Evolutionary conservation across 768 basidiomycete species (phyloP).

Genomic region (Cystofilobasidium macerans): DNA sequence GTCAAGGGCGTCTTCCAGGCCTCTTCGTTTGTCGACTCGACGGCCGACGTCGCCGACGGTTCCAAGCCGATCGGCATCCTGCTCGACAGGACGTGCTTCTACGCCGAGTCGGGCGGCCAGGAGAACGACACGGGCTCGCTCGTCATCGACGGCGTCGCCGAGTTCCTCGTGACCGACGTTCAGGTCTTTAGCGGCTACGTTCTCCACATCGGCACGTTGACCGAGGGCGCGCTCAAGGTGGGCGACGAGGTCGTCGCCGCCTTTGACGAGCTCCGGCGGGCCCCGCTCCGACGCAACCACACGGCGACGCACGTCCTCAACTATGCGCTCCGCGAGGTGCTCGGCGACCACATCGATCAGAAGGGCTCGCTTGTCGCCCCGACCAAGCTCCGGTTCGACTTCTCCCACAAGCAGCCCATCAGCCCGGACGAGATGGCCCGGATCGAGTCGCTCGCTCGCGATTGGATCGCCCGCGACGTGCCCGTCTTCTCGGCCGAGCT

Average conservation of each 20-base stretch:
- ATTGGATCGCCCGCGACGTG: slow-evolving; percentile 85
- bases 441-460: slow-evolving; percentile 71
- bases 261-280: slow-evolving; percentile 91
- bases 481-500: slow-evolving; percentile 81
- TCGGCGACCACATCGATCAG: slow-evolving; percentile 96
- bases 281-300: slow-evolving; percentile 95
- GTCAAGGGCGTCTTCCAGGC: slow-evolving; percentile 77
- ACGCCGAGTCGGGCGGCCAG: slow-evolving; percentile 94
- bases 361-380: slow-evolving; percentile 96
- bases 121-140: slow-evolving; percentile 94
- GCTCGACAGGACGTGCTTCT: slow-evolving; percentile 87
- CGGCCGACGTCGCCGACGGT: slow-evolving; percentile 40
- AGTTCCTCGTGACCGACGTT: slow-evolving; percentile 87
- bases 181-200: slow-evolving; percentile 94
- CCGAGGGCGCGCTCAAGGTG: slow-evolving; percentile 70
- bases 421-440: slow-evolving; percentile 60
- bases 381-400: slow-evolving; percentile 92
- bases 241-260: slow-evolving; percentile 75
- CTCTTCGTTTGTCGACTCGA: slow-evolving; percentile 61
- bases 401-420: slow-evolving; percentile 87
- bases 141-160: slow-evolving; percentile 76
- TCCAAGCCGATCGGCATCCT: slow-evolving; percentile 70
- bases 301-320: slow-evolving; percentile 98
- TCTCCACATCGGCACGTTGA: slow-evolving; percentile 76
- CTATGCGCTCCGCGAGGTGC: slow-evolving; percentile 76